Conservation (phyloP, 306 rosid species). For the Alnus rubra region DNA sequence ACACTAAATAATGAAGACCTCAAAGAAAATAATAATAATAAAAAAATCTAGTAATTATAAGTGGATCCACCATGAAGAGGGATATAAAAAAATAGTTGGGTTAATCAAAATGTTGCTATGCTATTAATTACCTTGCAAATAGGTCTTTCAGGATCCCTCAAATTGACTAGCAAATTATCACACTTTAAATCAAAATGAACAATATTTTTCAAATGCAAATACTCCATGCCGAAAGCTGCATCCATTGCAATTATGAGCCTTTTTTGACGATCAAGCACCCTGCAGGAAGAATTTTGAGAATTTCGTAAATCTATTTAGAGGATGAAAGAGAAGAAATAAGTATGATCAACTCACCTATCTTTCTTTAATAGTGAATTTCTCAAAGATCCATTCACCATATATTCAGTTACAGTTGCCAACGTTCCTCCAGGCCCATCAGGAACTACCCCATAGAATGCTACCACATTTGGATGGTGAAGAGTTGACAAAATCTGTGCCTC, state of each 20-base stretch:
- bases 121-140: constrained; percentile 76
- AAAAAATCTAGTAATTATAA: not conserved
- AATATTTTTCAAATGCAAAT: constrained; percentile 86
- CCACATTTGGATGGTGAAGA: constrained; percentile 98
- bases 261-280: constrained; percentile 87
- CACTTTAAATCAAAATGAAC: constrained; percentile 96
- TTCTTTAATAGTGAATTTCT: constrained; percentile 76
- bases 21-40: not conserved
- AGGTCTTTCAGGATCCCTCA: constrained; percentile 88
- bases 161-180: constrained; percentile 91
- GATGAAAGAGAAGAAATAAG: constrained; percentile 11
- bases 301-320: constrained; percentile 10
- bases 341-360: constrained; percentile 53
- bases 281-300: constrained; percentile 41
- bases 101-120: constrained; percentile 6
- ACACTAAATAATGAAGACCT: constrained; percentile 10
- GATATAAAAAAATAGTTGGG: constrained; percentile 1
- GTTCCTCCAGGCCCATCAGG: constrained; percentile 88
- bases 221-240: constrained; percentile 98
- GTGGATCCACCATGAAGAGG: not conserved
- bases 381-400: constrained; percentile 91
- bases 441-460: constrained; percentile 93
- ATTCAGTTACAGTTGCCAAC: constrained; percentile 89
- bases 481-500: constrained; percentile 90
- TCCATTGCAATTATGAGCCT: constrained; percentile 85